Conservation (phyloP, 164 flowering plant species). For the Malania oleifera region DNA sequence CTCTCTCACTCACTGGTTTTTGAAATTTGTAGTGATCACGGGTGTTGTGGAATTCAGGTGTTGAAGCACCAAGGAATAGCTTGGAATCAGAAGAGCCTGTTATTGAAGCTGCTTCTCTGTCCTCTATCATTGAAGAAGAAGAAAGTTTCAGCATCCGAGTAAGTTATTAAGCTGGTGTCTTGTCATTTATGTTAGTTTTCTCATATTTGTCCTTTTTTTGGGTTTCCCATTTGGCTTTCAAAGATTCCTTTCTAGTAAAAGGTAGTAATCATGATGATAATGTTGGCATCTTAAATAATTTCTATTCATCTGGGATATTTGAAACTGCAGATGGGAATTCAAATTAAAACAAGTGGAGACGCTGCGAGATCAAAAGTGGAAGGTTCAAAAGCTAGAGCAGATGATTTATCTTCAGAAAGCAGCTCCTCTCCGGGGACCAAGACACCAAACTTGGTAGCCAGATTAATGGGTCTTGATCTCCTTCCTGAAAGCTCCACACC, state of each 20-base stretch:
- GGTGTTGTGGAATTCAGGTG: slow-evolving; percentile 36
- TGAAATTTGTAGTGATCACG: slow-evolving; percentile 6
- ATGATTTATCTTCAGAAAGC: slow-evolving; percentile 31
- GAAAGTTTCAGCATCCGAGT: slow-evolving; percentile 47
- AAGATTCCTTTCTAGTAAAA: slow-evolving; percentile 9
- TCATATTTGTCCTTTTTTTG: background rate
- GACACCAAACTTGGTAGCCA: slow-evolving; percentile 79
- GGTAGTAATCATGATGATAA: slow-evolving; percentile 17
- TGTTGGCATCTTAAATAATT: slow-evolving; percentile 5
- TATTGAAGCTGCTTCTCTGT: slow-evolving; percentile 15
- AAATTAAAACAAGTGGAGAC: slow-evolving; percentile 31
- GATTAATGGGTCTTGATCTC: slow-evolving; percentile 89
- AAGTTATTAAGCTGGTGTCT: slow-evolving; percentile 26
- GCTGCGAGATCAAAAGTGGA: background rate
- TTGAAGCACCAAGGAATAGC: slow-evolving; percentile 87
- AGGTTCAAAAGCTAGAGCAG: slow-evolving; percentile 2
- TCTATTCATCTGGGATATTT: background rate
- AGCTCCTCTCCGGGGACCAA: slow-evolving; percentile 50
- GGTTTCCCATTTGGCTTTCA: background rate
- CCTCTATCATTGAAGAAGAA: slow-evolving; percentile 23
- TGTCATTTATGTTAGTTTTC: no score
- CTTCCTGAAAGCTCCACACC: slow-evolving; percentile 48
- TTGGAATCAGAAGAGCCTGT: slow-evolving; percentile 45
- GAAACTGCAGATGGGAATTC: slow-evolving; percentile 39
- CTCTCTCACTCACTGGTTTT: background rate